Conservation (phyloP, 2,329 filamentous ascomycete species). For the Fusarium temperatum region DNA sequence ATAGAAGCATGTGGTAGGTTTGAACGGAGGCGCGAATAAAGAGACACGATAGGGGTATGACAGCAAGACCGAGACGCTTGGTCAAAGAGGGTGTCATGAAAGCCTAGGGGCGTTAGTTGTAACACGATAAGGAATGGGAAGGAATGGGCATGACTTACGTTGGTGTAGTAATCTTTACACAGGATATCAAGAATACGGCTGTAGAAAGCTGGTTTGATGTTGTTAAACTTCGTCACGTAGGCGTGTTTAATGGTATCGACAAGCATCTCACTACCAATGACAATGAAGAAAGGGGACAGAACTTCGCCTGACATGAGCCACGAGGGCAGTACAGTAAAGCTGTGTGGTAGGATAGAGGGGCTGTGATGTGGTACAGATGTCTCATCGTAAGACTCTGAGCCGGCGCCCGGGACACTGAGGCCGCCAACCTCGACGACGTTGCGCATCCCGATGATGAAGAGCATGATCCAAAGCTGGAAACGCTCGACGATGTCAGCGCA, state of each 20-base stretch:
- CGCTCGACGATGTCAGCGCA: constrained; percentile 97
- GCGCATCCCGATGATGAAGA: constrained; percentile 93
- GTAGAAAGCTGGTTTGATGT: constrained; percentile 91
- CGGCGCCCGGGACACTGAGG: constrained; percentile 69
- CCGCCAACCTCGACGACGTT: constrained; percentile 97
- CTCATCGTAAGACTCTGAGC: constrained; percentile 57
- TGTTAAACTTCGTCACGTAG: constrained; percentile 99
- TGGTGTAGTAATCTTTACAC: constrained; percentile 97
- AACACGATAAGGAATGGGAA: neutral
- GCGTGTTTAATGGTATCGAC: constrained; percentile 98
- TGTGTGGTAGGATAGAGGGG: constrained; percentile 83
- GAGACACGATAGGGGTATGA: constrained; percentile 91
- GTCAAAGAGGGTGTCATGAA: constrained; percentile 92
- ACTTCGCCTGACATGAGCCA: constrained; percentile 84
- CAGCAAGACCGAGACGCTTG: constrained; percentile 86
- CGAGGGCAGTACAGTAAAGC: constrained; percentile 87
- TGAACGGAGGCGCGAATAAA: constrained; percentile 95
- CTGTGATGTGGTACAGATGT: constrained; percentile 69
- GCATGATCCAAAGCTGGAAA: constrained; percentile 97
- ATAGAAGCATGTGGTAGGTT: constrained; percentile 98
- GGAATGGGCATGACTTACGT: constrained; percentile 62
- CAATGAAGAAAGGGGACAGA: constrained; percentile 89
- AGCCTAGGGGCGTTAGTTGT: constrained; percentile 61
- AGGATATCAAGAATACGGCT: constrained; percentile 89
- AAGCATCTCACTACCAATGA: constrained; percentile 94